Conservation (phyloP, 1,284 basidiomycete genomes). For the Dichomitus squalens region DNA sequence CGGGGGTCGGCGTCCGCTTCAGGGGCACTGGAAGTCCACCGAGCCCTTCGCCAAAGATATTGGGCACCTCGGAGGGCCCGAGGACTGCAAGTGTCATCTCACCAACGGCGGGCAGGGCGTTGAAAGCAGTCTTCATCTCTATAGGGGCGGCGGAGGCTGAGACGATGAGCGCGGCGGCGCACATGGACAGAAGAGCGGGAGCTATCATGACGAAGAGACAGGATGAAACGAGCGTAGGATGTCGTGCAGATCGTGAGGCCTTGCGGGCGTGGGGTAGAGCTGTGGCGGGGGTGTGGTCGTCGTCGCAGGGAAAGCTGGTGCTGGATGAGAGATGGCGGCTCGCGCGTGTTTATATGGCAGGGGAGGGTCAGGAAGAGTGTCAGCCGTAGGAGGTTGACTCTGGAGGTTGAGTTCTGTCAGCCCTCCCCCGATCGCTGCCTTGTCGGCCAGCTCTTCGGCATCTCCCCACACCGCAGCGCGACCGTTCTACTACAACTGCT, state of each 20-base stretch:
- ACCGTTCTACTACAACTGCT: no score
- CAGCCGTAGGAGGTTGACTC: not conserved
- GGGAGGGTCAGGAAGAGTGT: not conserved
- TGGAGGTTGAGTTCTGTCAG: not conserved
- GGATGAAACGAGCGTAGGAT: conserved; percentile 18
- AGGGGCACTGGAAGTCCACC: no score
- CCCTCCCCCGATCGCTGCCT: not conserved
- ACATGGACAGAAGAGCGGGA: conserved; percentile 17
- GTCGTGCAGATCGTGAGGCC: conserved; percentile 22
- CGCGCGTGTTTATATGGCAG: not conserved
- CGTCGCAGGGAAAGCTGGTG: conserved; percentile 13
- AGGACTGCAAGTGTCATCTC: conserved; percentile 18
- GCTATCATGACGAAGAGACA: conserved; percentile 21
- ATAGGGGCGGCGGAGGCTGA: conserved; percentile 25
- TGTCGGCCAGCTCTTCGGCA: not conserved
- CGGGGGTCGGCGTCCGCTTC: not conserved
- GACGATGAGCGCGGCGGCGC: conserved; percentile 8
- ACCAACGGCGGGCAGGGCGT: conserved; percentile 1
- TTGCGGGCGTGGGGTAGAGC: conserved; percentile 26
- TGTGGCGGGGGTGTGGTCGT: conserved; percentile 14
- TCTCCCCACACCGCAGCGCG: not conserved
- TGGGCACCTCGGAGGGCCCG: conserved; percentile 21
- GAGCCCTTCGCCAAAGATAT: not conserved
- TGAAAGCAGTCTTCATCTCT: conserved; percentile 7
- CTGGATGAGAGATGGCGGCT: not conserved